These are phyloP conservation scores for Ziziphus jujuba DNA, from an alignment of 306 rosid genomes.

Conservation along the genomic window DNA sequence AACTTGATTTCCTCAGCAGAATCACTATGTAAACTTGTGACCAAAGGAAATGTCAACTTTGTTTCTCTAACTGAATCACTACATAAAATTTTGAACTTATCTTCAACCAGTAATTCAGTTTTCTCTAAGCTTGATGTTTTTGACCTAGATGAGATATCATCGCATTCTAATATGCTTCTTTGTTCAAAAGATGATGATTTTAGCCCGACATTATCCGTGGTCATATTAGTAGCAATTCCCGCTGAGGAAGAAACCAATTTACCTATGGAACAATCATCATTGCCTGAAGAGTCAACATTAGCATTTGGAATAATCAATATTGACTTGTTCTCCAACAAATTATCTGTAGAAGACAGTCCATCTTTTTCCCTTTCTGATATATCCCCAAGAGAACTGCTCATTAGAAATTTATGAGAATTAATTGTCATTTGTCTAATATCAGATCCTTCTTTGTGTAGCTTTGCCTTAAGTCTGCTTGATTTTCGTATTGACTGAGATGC, in stretches of 20 bases:
- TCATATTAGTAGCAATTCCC: slow-evolving; percentile 27
- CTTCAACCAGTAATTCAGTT: slow-evolving; percentile 30
- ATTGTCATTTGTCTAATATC: slow-evolving; percentile 16
- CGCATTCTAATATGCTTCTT: slow-evolving; percentile 23
- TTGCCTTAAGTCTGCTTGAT: slow-evolving; percentile 19
- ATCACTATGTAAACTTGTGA: slow-evolving; percentile 25
- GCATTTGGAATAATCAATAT: slow-evolving; percentile 11
- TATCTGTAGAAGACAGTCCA: slow-evolving; percentile 25
- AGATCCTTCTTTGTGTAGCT: slow-evolving; percentile 28
- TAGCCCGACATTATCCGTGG: slow-evolving; percentile 18
- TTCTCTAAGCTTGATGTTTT: slow-evolving; percentile 32
- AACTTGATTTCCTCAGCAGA: slow-evolving; percentile 12
- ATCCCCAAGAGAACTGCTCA: slow-evolving; percentile 36
- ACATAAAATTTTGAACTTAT: slow-evolving; percentile 18
- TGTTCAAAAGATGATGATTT: slow-evolving; percentile 29
- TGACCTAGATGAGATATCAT: slow-evolving; percentile 23
- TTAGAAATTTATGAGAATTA: slow-evolving; percentile 15
- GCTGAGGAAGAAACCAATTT: slow-evolving; percentile 19
- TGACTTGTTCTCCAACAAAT: slow-evolving; percentile 25
- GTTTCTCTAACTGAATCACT: slow-evolving; percentile 3
- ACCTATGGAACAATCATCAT: slow-evolving; percentile 18
- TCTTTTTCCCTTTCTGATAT: slow-evolving; percentile 19
- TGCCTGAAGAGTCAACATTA: slow-evolving; percentile 21
- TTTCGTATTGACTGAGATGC: slow-evolving; percentile 26
- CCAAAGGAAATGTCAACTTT: slow-evolving; percentile 29